Evolutionary conservation across 1,139 yeast species (phyloP).

Genomic region (Pichia sp.): DNA sequence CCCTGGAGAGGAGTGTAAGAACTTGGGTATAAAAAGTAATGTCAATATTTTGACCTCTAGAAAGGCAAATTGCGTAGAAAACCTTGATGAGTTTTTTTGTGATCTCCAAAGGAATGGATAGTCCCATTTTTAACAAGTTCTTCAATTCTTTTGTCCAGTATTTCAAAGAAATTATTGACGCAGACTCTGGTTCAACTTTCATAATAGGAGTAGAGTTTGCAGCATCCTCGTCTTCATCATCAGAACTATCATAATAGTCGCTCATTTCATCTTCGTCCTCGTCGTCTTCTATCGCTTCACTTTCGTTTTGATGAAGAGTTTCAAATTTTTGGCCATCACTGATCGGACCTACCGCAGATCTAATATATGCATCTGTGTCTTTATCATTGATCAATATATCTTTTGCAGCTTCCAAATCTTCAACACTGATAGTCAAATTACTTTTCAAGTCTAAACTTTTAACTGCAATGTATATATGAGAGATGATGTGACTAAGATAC

Average conservation of each 20-base stretch:
- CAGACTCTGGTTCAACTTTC: constrained; percentile 60
- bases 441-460: constrained; percentile 76
- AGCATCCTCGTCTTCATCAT: constrained; percentile 30
- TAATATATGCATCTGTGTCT: constrained; percentile 16
- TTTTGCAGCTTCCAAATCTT: constrained; percentile 33
- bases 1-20: constrained; percentile 56
- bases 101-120: constrained; percentile 68
- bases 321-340: constrained; percentile 36
- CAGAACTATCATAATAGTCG: constrained; percentile 41
- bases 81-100: constrained; percentile 64
- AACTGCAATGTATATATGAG: constrained; percentile 76
- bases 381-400: constrained; percentile 16
- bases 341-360: constrained; percentile 7
- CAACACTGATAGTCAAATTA: constrained; percentile 60
- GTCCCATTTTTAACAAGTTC: constrained; percentile 76
- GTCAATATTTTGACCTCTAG: constrained; percentile 70
- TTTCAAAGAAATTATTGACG: constrained; percentile 69
- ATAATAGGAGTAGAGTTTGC: constrained; percentile 34
- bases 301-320: constrained; percentile 38
- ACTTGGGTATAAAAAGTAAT: constrained; percentile 61
- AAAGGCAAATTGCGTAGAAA: constrained; percentile 67
- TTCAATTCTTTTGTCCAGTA: constrained; percentile 89
- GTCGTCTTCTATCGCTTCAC: constrained; percentile 41
- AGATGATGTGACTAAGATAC: constrained; percentile 73
- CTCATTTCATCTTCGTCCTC: constrained; percentile 39